Evolutionary conservation across 148 eudicot species (phyloP).

Genomic region (Silene conica): DNA sequence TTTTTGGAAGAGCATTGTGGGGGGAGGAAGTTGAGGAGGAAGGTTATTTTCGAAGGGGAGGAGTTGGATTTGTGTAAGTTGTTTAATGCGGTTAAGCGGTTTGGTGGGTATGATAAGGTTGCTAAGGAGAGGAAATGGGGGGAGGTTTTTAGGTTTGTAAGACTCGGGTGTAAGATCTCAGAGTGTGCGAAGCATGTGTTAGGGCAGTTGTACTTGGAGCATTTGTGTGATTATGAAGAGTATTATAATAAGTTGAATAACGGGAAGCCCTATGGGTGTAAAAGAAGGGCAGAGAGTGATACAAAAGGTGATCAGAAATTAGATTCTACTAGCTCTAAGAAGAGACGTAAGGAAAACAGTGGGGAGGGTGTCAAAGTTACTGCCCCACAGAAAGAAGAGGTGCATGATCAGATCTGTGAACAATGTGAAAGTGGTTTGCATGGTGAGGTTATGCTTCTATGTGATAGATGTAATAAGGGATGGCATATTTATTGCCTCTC

Average conservation of each 20-base stretch:
- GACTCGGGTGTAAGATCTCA: slow-evolving; percentile 55
- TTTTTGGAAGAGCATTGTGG: slow-evolving; percentile 77
- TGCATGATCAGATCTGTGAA: slow-evolving; percentile 81
- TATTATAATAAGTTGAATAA: slow-evolving; percentile 56
- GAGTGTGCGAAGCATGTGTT: slow-evolving; percentile 90
- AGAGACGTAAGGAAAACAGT: slow-evolving; percentile 52
- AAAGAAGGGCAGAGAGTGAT: slow-evolving; percentile 33
- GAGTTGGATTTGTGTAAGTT: slow-evolving; percentile 89
- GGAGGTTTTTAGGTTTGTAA: slow-evolving; percentile 70
- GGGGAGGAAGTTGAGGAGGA: slow-evolving; percentile 63
- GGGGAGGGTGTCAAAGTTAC: slow-evolving; percentile 49
- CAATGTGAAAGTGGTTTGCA: slow-evolving; percentile 96
- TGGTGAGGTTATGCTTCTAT: slow-evolving; percentile 92
- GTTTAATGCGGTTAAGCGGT: slow-evolving; percentile 87
- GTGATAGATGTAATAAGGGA: slow-evolving; percentile 97
- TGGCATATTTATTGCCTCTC: slow-evolving; percentile 96
- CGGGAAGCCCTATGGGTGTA: slow-evolving; percentile 41
- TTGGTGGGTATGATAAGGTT: slow-evolving; percentile 89
- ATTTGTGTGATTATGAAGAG: slow-evolving; percentile 85
- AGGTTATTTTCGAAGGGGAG: slow-evolving; percentile 87
- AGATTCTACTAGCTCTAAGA: slow-evolving; percentile 44
- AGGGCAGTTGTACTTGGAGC: slow-evolving; percentile 69
- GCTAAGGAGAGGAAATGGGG: slow-evolving; percentile 91
- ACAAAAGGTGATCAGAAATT: slow-evolving; percentile 37
- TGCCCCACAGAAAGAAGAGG: slow-evolving; percentile 45